Base-by-base conservation (phyloP, 75 land plant species). In the Cunninghamia lanceolata region DNA sequence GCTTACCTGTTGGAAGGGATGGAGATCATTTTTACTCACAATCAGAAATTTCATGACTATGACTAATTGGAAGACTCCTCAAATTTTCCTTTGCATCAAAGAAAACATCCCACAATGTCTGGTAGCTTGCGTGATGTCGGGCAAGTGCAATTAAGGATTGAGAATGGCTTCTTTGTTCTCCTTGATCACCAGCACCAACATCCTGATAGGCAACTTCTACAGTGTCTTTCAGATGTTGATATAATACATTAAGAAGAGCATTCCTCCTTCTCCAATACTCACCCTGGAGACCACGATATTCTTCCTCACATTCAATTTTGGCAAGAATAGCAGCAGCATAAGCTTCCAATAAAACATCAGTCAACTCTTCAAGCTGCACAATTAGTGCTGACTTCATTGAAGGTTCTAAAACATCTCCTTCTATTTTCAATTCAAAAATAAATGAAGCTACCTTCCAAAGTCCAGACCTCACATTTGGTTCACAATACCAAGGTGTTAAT, bases 401-500 rank as follows among this genome's bases (percentile, higher is more conserved):
- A n/a, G n/a, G 87, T 86, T 90, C 94, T 85, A 88, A 82, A 82
- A 82, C 82, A 85, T 88, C 71, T 85, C 88, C 86, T 83, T 94
- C 97, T 16, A 89, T 89, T 85, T 90, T 82, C 19, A 98, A 87
- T 85, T 93, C 94, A 83, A 96, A 82, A 85, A 96, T 88, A 73
- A 90, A 86, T 34, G 93, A 91, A 54, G 94, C 95, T 59, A 96
- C 68, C 71, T 87, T 89, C 99, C 99, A 95, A 83, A 95, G 68
- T 53, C 99, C 99, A 89, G 92, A 89, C 10, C 95, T 90, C 30
- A 96, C 97, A 35, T 87, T 87, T 53, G 75, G 89, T 84, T 98
- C 90, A 84, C 94, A 94, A 86, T 92, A 94, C 99, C 99, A 98
- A 30, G 97, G 95, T 80, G 93, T 92, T 81, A 98, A n/a, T n/a